Evolutionary conservation across 2,329 filamentous ascomycete species (phyloP).

Genomic region (Penicillium fuscoglaucum): DNA sequence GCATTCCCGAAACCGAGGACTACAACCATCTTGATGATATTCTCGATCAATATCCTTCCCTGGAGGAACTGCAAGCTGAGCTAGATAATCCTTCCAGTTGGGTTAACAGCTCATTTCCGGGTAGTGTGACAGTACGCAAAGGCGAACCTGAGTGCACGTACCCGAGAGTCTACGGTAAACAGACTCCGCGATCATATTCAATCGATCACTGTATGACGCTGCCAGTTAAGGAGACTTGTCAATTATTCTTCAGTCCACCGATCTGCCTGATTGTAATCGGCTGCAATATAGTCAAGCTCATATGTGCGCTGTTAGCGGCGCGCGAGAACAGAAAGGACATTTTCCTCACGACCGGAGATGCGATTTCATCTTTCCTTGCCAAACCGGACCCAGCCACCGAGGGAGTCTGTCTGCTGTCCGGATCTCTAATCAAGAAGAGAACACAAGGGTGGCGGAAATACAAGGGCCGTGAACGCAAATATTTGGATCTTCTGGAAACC

Average conservation of each 20-base stretch:
- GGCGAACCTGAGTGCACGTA: not conserved
- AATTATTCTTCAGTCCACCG: not conserved
- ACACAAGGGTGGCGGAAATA: not conserved
- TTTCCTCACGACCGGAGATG: not conserved
- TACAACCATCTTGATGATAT: constrained; percentile 1
- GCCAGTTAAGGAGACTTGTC: not conserved
- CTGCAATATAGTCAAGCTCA: not conserved
- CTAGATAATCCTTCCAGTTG: not conserved
- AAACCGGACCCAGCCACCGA: not conserved
- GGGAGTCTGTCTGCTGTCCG: not conserved
- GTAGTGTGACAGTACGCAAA: not conserved
- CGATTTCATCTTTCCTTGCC: not conserved
- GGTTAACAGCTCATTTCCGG: not conserved
- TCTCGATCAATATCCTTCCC: not conserved
- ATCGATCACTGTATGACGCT: constrained; percentile 1
- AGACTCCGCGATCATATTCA: not conserved
- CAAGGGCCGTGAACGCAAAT: not conserved
- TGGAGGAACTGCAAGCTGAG: not conserved
- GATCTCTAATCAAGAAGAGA: not conserved
- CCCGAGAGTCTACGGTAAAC: not conserved
- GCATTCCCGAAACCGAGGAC: not conserved
- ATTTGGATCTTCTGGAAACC: not conserved
- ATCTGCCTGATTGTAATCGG: not conserved
- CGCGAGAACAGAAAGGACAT: not conserved
- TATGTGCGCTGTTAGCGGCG: not conserved